Base-by-base conservation (phyloP, 2,329 filamentous ascomycete genomes). In the Aspergillus puulaauensis region DNA sequence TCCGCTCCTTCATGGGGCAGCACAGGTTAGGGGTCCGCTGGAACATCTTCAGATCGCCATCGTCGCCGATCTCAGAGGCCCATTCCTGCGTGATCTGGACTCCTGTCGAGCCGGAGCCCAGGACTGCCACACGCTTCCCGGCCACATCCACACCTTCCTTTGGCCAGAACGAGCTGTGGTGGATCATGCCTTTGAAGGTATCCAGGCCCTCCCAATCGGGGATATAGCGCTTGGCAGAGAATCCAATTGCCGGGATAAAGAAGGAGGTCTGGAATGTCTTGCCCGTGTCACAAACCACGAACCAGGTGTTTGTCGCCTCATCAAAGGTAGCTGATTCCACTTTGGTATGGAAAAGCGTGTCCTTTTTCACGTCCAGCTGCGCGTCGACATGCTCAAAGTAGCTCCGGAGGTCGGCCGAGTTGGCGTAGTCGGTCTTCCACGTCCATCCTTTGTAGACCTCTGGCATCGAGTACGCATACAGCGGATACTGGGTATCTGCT, bases 1-100 rank as follows among this genome's bases (percentile, higher is more conserved):
- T 5, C 7, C 37, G 9, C 21, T 12, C 7, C 21, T n/a, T 7
- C 77, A 11, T 68, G 69, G 1, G 77, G 79, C 33, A 87, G 68
- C 83, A 83, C 3, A 87, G 72, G 61, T 89, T 90, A 0, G 87
- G 86, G 1, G 86, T 89, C 11, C 87, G 80, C 64, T 89, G 85
- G 69, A 89, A 75, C 1, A 73, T 67, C 1, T 73, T 80, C 24
- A 90, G 62, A 1, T 80, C 71, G 5, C 75, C 79, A 0, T 80
- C 84, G 4, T 24, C 23, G 23, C 23, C 23, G 23, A 24, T 24
- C 8, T 77, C 68, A 2, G 81, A 81, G 2, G 80, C 83, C 70
- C 81, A 83, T 53, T 64, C 84, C 63, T 90, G 86, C 0, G 82
- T 74, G 24, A 86, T 77, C 65, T 85, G 83, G 9, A 83, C 77